Evolutionary conservation across 768 basidiomycete species (phyloP), one percentile per base, ranked within the genome.

Genomic region (Polyporus arcularius): DNA sequence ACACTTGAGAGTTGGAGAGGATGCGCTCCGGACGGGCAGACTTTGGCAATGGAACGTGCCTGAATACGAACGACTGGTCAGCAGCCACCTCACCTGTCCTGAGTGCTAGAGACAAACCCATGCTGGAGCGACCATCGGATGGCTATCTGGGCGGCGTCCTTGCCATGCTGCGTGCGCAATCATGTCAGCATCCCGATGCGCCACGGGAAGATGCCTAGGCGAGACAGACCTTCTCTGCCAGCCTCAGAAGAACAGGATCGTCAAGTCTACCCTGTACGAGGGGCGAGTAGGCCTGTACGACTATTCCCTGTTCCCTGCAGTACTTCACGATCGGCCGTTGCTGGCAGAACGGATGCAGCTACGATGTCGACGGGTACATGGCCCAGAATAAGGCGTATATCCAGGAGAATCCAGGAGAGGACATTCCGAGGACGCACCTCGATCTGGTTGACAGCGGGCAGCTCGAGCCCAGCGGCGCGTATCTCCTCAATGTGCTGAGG

Each of bases 51-150:
- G 80, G 80, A 10, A 79, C 74, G 60, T 74, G 80, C 35, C 79
- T 80, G 52, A 8, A n/a, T 8, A 35, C 35, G 35, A 35, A 35
- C 35, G 35, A 26, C 21, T 26, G 21, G 21, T 26, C 21, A 26
- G 21, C 21, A 26, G 21, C 21, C 21, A 26, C 21, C 21, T 26
- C 21, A 26, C 21, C 21, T 26, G 21, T 26, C 21, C 21, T 26
- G 4, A 3, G 39, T 21, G 7, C 35, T 7, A 32, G 16, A 21
- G 55, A 75, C 83, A 38, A 66, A 90, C 89, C 85, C 86, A 67
- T 83, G 85, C 72, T 97, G 95, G 38, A 98, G 75, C 38, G 93
- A 95, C 92, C 94, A 97, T 30, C 96, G 84, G 57, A 97, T 78
- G n/a, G 96, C 82, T 53, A 96, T 80, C 68, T 97, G 95, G 14